Base-by-base conservation (phyloP, 2,329 filamentous ascomycete genomes). In the Diaporthe sp. region DNA sequence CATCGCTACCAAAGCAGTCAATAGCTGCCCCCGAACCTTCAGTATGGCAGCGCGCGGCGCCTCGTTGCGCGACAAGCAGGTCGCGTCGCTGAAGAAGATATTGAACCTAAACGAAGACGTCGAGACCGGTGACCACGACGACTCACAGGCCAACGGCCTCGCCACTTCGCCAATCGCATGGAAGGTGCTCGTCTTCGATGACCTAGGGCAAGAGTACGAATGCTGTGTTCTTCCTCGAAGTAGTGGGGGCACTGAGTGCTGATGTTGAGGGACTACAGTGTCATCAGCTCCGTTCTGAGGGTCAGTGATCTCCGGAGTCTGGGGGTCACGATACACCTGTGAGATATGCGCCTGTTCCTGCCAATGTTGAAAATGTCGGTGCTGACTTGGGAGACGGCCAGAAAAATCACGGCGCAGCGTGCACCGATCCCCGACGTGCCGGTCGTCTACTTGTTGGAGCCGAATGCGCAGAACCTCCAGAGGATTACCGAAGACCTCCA, bases 251-350 rank as follows among this genome's bases (percentile, higher is more conserved):
- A 19, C 25, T 13, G 27, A 53, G 30, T 70, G 68, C 74, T 75
- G 47, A 75, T 66, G 27, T 42, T 39, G 35, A 10, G 61, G 58
- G 94, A 19, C 27, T 50, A 74, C 56, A 75, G 74, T 89, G 94
- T 99, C 74, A 98, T 99, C 80, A 98, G 95, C 86, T 98, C 96
- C 80, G 96, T 99, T 3, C 88, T 99, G 77, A 91, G 96, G 74
- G 97, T 99, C 76, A 98, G 95, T 81, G 97, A 99, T 84, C 86
- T 99, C 81, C 90, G 97, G 76, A 91, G 93, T 75, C 95, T 97
- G 91, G 97, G 97, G n/a, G 94, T 98, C 71, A 98, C 95, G 51
- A 97, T 98, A 88, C 95, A 98, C 85, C 91, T 98, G 94, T 97
- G 89, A 77, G 85, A 80, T 70, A 58, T 55, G 32, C 70, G 61